A percentile compares a stretch with the other conserved stretches of the same genome.
Evolutionary conservation across 495 filamentous ascomycete species (phyloP).

Genomic region (Bacidia gigantensis): DNA sequence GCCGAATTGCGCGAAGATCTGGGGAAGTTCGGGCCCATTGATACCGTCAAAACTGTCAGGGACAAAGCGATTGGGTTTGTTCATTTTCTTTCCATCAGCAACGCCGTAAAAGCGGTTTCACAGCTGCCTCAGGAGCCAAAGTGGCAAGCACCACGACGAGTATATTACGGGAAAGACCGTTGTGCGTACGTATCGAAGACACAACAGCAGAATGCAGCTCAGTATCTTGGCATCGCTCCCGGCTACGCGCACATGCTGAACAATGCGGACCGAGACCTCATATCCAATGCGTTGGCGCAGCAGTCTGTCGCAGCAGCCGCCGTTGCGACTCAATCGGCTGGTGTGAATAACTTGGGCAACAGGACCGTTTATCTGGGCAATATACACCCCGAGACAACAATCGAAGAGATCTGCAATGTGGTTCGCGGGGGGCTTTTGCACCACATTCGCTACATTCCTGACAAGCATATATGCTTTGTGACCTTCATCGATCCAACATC

Average conservation of each 20-base stretch:
- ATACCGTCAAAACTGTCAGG: constrained; percentile 93
- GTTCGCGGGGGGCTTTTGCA: constrained; percentile 86
- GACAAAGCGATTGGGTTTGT: constrained; percentile 98
- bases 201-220: constrained; percentile 96
- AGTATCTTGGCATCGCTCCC: constrained; percentile 96
- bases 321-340: constrained; percentile 89
- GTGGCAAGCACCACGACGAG: constrained; percentile 88
- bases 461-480: constrained; percentile 99
- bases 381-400: constrained; percentile 96
- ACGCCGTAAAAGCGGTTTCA: constrained; percentile 96
- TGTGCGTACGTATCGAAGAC: constrained; percentile 99
- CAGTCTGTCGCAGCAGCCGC: constrained; percentile 95
- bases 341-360: constrained; percentile 93
- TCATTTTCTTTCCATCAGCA: constrained; percentile 92
- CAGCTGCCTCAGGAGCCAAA: constrained; percentile 92
- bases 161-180: constrained; percentile 96
- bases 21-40: constrained; percentile 90
- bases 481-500: constrained; percentile 99
- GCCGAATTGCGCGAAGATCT: constrained; percentile 90
- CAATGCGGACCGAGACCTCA: constrained; percentile 85
- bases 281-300: constrained; percentile 89
- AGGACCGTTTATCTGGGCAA: constrained; percentile 96
- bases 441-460: constrained; percentile 96
- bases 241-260: constrained; percentile 94
- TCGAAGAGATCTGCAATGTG: constrained; percentile 97